Base-by-base conservation (phyloP, 371 early-diverging fungal genomes). In the Mucor mucedo region DNA sequence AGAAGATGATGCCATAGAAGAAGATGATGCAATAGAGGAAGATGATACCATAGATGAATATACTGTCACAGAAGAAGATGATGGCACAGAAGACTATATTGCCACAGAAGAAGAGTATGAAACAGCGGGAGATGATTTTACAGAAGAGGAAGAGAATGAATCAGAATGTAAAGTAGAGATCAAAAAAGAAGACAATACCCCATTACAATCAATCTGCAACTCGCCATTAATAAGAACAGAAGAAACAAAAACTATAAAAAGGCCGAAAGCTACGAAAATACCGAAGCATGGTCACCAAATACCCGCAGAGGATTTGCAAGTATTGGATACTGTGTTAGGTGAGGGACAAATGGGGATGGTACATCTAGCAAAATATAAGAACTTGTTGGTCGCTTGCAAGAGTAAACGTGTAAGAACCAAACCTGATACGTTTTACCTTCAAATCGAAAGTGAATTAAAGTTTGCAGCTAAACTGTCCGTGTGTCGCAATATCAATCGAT, bases 341-440 rank as follows among this genome's bases (percentile, higher is more conserved):
- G 75, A 73, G 53, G 78, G 78, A 0, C 67, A 75, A 27, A 57
- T 56, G 0, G 73, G 75, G 6, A 47, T 56, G 5, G 78, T 78
- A 0, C 32, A 55, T 14, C 11, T 67, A 4, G 78, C 65, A 0
- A 50, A 33, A 1, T 75, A 75, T 40, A 38, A 29, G 3, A 60
- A 61, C 4, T 7, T 75, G 0, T 49, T 11, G 3, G 71, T 78
- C 2, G 78, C 78, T 2, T 75, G 75, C 41, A 78, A 78, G 44
- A 48, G 38, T n/a, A 63, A 67, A 42, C 48, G 78, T 28, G 14
- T 6, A 8, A 42, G 11, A 6, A 55, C 50, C 1, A 11, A 21
- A 10, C 2, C 28, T 5, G 35, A 29, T 1, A 11, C 16, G 0
- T 73, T 58, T 30, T 21, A 66, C 21, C 4, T 28, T 28, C 63